Evolutionary conservation across 306 rosid species (phyloP).

Genomic region (Castanea mollissima): DNA sequence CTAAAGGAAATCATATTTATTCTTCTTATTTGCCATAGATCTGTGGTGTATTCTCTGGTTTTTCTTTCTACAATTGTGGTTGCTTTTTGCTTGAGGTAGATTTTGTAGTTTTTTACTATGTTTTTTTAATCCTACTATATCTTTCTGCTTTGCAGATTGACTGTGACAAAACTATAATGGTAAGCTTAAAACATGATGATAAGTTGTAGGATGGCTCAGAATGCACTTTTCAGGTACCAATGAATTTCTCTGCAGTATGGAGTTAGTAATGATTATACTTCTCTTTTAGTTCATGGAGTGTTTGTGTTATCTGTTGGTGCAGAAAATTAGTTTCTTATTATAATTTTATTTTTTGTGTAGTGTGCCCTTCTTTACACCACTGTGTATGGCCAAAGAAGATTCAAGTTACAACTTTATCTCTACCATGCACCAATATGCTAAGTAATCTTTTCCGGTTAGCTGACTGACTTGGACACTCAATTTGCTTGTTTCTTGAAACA

Average conservation of each 20-base stretch:
- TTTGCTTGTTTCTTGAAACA: conserved; percentile 95
- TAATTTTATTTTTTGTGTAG: conserved; percentile 36
- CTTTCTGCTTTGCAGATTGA: conserved; percentile 68
- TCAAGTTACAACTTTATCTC: conserved; percentile 80
- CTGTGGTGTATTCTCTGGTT: neutral
- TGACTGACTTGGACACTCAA: conserved; percentile 77
- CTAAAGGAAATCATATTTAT: neutral
- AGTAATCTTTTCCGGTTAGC: conserved; percentile 96
- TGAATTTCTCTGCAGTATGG: conserved; percentile 17
- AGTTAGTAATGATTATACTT: conserved; percentile 12
- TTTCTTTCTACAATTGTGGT: neutral
- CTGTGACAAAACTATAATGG: conserved; percentile 94
- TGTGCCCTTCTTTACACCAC: conserved; percentile 99
- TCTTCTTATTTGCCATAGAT: neutral
- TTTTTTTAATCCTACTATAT: neutral
- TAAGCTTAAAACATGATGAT: conserved; percentile 87
- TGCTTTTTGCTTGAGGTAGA: neutral
- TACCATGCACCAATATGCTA: conserved; percentile 94
- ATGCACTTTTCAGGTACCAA: conserved; percentile 88
- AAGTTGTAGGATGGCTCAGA: conserved; percentile 97
- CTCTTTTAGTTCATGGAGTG: conserved; percentile 6
- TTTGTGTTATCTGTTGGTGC: conserved; percentile 2
- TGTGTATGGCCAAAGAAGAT: conserved; percentile 87
- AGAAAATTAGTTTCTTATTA: conserved; percentile 12
- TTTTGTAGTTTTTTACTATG: neutral